These are phyloP conservation scores for Botryobasidium botryosum DNA, from an alignment of 768 basidiomycete genomes.

Conservation along the genomic window DNA sequence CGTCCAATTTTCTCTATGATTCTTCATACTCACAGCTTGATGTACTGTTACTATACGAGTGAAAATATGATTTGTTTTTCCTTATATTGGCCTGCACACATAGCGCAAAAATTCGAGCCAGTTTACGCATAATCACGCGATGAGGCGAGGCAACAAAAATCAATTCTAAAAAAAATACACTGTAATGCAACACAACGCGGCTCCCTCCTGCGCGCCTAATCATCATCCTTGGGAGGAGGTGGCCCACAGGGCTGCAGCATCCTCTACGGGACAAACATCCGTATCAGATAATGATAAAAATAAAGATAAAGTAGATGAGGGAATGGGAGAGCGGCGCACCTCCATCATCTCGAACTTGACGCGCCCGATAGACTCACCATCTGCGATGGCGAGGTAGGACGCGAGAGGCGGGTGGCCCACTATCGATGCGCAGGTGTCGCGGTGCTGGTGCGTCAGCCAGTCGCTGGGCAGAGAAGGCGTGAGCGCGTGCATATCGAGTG, in stretches of 20 bases:
- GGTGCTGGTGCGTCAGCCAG: conserved; percentile 94
- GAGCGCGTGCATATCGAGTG: not conserved
- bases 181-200: no score
- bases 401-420: conserved; percentile 76
- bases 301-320: conserved; percentile 11
- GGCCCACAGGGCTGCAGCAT: conserved; percentile 94
- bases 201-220: no score
- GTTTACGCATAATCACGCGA: no score
- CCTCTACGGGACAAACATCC: conserved; percentile 29
- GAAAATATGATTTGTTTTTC: no score
- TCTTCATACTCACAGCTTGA: no score
- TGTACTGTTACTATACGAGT: no score
- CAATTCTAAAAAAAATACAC: no score
- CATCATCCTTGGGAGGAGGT: conserved; percentile 76
- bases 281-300: conserved; percentile 1
- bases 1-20: no score
- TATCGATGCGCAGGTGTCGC: conserved; percentile 86
- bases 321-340: conserved; percentile 29
- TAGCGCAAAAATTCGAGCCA: no score
- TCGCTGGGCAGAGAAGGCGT: conserved; percentile 37
- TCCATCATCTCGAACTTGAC: conserved; percentile 91
- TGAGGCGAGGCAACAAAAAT: no score
- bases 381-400: conserved; percentile 82
- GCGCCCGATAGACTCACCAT: conserved; percentile 82
- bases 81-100: no score